A percentile compares a stretch with the other conserved stretches of the same genome.
Conservation (phyloP, 2,329 filamentous ascomycete genomes). For the Botrytis deweyae region DNA sequence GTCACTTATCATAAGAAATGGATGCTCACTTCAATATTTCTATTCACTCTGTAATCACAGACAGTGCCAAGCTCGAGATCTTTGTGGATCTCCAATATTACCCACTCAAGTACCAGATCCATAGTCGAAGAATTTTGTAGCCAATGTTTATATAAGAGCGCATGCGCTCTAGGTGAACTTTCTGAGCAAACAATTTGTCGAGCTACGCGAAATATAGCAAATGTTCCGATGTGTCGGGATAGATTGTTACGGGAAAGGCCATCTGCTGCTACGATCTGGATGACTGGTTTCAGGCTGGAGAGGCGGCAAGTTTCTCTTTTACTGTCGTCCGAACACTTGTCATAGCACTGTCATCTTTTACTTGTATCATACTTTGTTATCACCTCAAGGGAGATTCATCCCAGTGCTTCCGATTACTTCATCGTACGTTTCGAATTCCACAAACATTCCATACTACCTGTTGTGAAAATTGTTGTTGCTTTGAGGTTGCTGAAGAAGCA, state of each 20-base stretch:
- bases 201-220: background rate
- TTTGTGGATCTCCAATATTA: background rate
- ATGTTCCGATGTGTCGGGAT: background rate
- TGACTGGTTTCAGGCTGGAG: background rate
- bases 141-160: background rate
- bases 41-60: background rate
- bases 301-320: fast-evolving
- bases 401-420: background rate
- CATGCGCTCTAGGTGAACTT: fast-evolving
- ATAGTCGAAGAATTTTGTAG: background rate
- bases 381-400: background rate
- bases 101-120: background rate
- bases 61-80: background rate
- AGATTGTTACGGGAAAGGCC: fast-evolving
- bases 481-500: background rate
- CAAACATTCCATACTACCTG: background rate
- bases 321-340: no score
- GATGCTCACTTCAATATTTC: fast-evolving
- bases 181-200: background rate
- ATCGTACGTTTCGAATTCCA: fast-evolving
- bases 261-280: fast-evolving
- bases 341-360: background rate
- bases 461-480: background rate
- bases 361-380: background rate
- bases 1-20: background rate